phyloP scores from a whole-genome alignment of 2,329 filamentous ascomycete genomes.

The Tolypocladium tropicale region DNA sequence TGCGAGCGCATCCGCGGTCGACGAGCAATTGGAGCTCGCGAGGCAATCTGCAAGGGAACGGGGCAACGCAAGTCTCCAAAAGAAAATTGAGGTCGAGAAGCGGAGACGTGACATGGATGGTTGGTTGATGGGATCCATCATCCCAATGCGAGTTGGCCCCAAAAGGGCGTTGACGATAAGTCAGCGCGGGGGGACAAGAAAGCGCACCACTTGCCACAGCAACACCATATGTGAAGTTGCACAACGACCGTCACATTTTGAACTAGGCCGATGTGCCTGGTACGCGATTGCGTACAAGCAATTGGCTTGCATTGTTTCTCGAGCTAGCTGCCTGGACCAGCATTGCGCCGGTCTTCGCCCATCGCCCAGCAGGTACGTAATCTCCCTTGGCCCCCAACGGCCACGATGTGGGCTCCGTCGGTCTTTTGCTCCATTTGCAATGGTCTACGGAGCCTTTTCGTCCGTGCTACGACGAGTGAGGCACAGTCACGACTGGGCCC shows the following conservation, averaged over 20 bases:
- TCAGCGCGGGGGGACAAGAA: neutral
- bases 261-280: no score
- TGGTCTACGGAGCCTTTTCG: neutral
- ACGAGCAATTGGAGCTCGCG: neutral
- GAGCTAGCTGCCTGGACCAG: neutral
- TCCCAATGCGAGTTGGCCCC: neutral
- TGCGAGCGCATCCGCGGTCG: neutral
- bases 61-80: neutral
- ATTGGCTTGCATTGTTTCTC: neutral
- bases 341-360: neutral
- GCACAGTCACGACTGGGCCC: neutral
- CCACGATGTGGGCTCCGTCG: neutral
- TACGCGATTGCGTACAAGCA: no score
- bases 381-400: neutral
- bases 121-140: neutral
- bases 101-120: constrained; percentile 1
- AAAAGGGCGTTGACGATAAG: neutral
- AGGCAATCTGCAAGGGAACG: neutral
- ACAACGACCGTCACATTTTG: neutral
- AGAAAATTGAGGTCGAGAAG: neutral
- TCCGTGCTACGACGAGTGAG: neutral
- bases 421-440: neutral
- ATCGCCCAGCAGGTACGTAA: neutral
- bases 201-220: neutral
- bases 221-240: neutral